These are phyloP conservation scores for Colletotrichum destructivum DNA, from an alignment of 2,329 filamentous ascomycete genomes.

Conservation along the genomic window DNA sequence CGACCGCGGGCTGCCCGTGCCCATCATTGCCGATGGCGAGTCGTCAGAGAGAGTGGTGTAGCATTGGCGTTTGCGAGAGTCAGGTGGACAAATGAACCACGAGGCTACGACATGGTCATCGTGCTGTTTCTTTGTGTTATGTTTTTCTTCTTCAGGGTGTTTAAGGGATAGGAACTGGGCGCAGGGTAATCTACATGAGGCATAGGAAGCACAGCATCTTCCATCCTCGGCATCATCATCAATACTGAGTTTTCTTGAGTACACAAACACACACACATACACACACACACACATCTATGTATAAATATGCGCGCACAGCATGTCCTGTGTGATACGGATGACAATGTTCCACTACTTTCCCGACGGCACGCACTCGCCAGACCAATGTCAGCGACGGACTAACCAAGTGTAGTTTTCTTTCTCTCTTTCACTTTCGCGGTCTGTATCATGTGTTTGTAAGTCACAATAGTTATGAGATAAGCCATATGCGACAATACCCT, in stretches of 20 bases:
- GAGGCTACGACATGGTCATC: constrained; percentile 21
- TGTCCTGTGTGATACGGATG: background rate
- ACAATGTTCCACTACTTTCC: background rate
- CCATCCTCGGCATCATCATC: constrained; percentile 29
- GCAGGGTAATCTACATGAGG: constrained; percentile 37
- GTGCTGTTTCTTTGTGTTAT: constrained; percentile 26
- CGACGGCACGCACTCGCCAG: background rate
- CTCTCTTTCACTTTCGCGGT: too few species aligned
- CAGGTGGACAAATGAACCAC: constrained; percentile 1
- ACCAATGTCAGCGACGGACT: background rate
- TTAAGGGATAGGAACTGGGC: constrained; percentile 27
- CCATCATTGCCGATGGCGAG: constrained; percentile 91
- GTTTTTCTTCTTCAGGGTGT: background rate
- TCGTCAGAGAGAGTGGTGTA: constrained; percentile 82
- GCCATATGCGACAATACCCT: background rate
- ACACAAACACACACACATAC: background rate
- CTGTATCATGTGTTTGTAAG: too few species aligned
- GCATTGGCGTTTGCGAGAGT: background rate
- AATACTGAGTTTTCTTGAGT: constrained; percentile 25
- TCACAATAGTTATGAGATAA: too few species aligned
- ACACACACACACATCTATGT: too few species aligned
- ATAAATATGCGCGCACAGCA: too few species aligned
- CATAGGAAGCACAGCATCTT: constrained; percentile 13
- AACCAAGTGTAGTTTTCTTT: too few species aligned
- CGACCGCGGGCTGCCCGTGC: constrained; percentile 86